Base-by-base conservation (phyloP, 164 flowering plant species). In the Umbellularia californica region DNA sequence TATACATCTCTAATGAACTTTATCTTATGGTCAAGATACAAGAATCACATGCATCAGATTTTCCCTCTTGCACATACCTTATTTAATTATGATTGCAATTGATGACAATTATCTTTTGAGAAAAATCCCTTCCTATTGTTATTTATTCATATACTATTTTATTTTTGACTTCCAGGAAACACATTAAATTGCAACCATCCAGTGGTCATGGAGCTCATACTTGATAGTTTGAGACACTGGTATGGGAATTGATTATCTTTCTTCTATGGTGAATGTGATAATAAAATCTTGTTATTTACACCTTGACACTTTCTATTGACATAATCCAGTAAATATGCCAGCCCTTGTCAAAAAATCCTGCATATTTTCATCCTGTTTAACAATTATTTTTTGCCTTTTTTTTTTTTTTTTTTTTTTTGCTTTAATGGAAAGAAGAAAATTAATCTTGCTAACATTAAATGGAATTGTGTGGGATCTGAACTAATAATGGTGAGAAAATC, bases 221-320 rank as follows among this genome's bases (percentile, higher is more conserved):
- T 95, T 58, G 97, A 92, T 81, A 95, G 98, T 89, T 85, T 95
- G 82, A 90, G 97, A 79, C 95, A 95, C 84, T 95, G 99, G 99
- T 95, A 91, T 58, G 83, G 66, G 24, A 47, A n/a, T n/a, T 2
- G 14, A 65, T 60, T 25, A 7, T 11, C 30, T 4, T 24, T 23
- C 67, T 1, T 24, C 27, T 24, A 22, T 64, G 25, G 25, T 23
- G 28, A 64, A 23, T 64, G 14, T 25, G 19, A 55, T 55, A 17
- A 55, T 55, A 15, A 41, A 41, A 55, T 20, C n/a, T 15, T 55
- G 60, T 20, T 55, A 55, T 55, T 15, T 55, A 20, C 47, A 41
- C 47, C 47, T 41, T 55, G 19, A 20, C 60, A 55, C 28, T 24
- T 64, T 55, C 60, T n/a, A 10, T 64, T 64, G 19, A 64, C 28